Evolutionary conservation across 306 rosid species (phyloP).

Genomic region (Lathyrus aphaca): DNA sequence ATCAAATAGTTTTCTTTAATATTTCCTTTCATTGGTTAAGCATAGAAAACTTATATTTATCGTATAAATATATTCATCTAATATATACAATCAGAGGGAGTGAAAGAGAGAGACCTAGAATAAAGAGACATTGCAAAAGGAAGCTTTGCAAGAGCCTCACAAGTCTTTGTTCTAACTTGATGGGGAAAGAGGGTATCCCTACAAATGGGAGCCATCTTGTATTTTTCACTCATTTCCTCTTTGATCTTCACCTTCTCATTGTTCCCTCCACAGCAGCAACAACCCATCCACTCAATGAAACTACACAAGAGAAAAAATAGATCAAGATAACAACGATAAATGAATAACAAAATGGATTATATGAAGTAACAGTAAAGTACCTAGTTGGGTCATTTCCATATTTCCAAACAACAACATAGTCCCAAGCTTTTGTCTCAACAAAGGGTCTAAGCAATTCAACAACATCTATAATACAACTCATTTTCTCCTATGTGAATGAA

Average conservation of each 20-base stretch:
- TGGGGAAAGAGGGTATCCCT: slow-evolving; percentile 62
- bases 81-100: neutral
- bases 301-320: slow-evolving; percentile 35
- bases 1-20: slow-evolving; percentile 14
- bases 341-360: neutral
- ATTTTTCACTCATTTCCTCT: slow-evolving; percentile 47
- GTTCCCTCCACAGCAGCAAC: slow-evolving; percentile 71
- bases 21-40: slow-evolving; percentile 11
- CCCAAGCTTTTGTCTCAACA: slow-evolving; percentile 61
- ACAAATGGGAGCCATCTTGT: slow-evolving; percentile 43
- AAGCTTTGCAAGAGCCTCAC: slow-evolving; percentile 67
- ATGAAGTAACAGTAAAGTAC: slow-evolving; percentile 2
- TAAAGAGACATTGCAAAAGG: slow-evolving; percentile 65
- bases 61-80: too few species aligned
- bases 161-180: slow-evolving; percentile 61
- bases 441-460: slow-evolving; percentile 67
- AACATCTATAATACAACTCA: slow-evolving; percentile 41
- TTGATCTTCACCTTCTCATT: slow-evolving; percentile 27
- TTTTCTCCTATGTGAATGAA: slow-evolving; percentile 35
- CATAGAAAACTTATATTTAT: neutral
- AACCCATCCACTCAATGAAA: slow-evolving; percentile 75
- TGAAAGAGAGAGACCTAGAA: slow-evolving; percentile 49
- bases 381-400: slow-evolving; percentile 70
- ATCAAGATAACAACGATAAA: neutral
- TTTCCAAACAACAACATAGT: slow-evolving; percentile 75